phyloP scores from a whole-genome alignment of 192 early-diverging fungal genomes.

The Linnemannia schmuckeri region DNA sequence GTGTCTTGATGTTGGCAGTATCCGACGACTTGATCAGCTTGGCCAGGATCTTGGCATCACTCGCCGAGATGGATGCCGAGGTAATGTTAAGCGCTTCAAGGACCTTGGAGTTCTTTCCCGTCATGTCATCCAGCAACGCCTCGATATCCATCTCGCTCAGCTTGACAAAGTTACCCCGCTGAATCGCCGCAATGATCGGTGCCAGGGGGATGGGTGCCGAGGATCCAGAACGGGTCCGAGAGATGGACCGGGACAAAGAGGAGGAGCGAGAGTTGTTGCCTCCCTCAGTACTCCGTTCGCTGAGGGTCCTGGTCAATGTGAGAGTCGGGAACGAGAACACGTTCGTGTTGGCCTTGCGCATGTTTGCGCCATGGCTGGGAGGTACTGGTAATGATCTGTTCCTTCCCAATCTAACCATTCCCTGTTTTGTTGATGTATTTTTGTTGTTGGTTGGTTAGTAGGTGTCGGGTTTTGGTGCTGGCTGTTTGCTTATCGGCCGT shows the following conservation, averaged over 20 bases:
- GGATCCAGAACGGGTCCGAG: constrained; percentile 24
- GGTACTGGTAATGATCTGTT: constrained; percentile 49
- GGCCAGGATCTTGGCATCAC: constrained; percentile 54
- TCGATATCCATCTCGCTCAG: constrained; percentile 51
- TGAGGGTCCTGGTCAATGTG: constrained; percentile 42
- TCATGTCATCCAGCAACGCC: constrained; percentile 39
- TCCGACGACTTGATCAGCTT: constrained; percentile 53
- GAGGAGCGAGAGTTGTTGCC: constrained; percentile 39
- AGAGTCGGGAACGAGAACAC: constrained; percentile 53
- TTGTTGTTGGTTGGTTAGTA: background rate
- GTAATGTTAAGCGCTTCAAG: constrained; percentile 51
- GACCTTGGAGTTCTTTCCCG: constrained; percentile 45
- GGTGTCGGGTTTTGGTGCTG: background rate
- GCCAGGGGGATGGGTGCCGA: constrained; percentile 30
- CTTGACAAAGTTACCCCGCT: constrained; percentile 49
- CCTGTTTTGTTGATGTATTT: constrained; percentile 11
- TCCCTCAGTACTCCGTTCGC: constrained; percentile 18
- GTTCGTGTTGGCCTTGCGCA: constrained; percentile 45
- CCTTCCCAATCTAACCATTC: constrained; percentile 51
- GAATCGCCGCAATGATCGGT: constrained; percentile 48
- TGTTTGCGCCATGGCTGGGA: constrained; percentile 35
- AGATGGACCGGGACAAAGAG: constrained; percentile 23
- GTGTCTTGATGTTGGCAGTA: constrained; percentile 51
- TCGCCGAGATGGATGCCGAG: constrained; percentile 30
- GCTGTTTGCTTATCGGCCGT: too few species aligned